Base-by-base conservation (phyloP, 352 stramenopile genomes). In the Globisporangium spiculum region DNA sequence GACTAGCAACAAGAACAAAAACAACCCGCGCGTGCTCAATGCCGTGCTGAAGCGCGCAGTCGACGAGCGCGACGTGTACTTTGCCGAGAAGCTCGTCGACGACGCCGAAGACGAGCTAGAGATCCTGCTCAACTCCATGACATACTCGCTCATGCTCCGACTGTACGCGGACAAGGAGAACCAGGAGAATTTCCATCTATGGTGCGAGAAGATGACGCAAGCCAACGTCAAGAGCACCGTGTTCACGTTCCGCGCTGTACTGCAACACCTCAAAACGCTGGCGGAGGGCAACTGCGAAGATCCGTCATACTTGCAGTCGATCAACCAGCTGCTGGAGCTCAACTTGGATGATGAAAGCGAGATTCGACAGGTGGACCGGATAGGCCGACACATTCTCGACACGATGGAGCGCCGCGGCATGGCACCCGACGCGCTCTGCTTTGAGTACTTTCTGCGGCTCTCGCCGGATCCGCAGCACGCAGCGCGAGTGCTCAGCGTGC, bases 111-210 rank as follows among this genome's bases (percentile, higher is more conserved):
- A 74, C 1, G 58, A 77, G 57, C 66, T 91, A 16, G 59, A 66
- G 0, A 75, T 90, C 41, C 3, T 74, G 50, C 73, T 85, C 16
- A 91, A 89, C 58, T 84, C 80, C 12, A 91, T 91, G 85, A 91
- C 83, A 12, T 91, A 89, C 61, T 87, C 83, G 56, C 57, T 93
- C 30, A 87, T 92, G 82, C 67, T 92, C 46, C 76, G 80, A 27
- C 68, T 92, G 60, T 90, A 87, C 34, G 81, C 82, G 34, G 75
- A 64, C 16, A 72, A 68, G 34, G 78, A 81, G 26, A 69, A 90
- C 64, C 73, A 81, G 32, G 66, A 75, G n/a, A 73, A 63, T 0
- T 88, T 92, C 54, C 59, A 81, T 44, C 8, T 22, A 4, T 92
- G 84, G 84, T 81, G 72, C 60, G 63, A 68, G 24, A 74, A 76